Conservation (phyloP, 2,329 filamentous ascomycete species). For the Neopestalotiopsis sp. region DNA sequence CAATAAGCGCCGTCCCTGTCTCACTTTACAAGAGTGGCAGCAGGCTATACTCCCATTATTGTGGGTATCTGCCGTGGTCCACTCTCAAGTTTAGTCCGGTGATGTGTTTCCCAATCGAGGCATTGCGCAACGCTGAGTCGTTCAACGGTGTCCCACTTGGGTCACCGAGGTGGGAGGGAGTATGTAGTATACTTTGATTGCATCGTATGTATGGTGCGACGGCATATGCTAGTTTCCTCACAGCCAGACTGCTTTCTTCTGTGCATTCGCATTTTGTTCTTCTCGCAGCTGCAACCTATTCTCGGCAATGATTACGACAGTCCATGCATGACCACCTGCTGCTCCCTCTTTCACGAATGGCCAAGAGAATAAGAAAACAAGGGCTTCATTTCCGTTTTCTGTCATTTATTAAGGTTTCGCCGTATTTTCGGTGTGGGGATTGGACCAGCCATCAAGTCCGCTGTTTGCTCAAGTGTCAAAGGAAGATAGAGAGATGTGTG, state of each 20-base stretch:
- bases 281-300: neutral
- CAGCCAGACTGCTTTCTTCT: too few species aligned
- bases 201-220: too few species aligned
- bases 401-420: conserved; percentile 1
- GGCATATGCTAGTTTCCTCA: too few species aligned
- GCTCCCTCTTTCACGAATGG: neutral
- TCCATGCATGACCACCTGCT: neutral
- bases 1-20: neutral
- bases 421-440: neutral
- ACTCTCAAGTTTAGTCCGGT: neutral
- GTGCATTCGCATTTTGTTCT: too few species aligned
- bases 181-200: neutral
- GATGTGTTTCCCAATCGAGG: neutral
- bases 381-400: conserved; percentile 1
- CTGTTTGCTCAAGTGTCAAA: neutral
- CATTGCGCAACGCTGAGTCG: neutral
- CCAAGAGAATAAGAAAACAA: neutral
- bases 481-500: neutral
- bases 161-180: neutral
- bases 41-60: neutral
- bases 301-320: neutral
- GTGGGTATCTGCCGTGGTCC: neutral
- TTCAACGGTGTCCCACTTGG: neutral
- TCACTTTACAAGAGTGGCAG: neutral
- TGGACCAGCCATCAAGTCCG: neutral